Evolutionary conservation across 2,329 filamentous ascomycete genomes (phyloP).

Genomic region (Beauveria australis): DNA sequence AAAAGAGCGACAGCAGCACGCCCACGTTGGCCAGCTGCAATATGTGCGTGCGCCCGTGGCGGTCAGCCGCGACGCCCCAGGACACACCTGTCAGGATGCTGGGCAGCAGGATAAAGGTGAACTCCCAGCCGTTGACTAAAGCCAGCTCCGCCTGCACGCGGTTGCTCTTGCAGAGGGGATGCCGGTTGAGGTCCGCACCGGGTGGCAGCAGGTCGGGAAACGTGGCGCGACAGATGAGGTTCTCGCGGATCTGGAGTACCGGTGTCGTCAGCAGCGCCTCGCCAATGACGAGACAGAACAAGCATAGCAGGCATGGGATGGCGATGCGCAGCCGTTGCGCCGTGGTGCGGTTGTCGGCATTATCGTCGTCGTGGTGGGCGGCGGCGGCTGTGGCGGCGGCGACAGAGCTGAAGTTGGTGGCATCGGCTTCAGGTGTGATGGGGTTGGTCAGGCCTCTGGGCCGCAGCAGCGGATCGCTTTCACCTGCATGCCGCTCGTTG

Average conservation of each 20-base stretch:
- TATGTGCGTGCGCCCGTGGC: conserved; percentile 13
- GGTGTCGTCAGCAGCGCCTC: neutral
- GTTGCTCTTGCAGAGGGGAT: conserved; percentile 15
- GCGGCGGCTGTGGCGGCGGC: neutral
- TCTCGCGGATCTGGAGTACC: conserved; percentile 2
- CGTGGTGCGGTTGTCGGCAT: neutral
- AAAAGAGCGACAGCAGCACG: conserved; percentile 3
- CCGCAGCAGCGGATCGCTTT: conserved; percentile 2
- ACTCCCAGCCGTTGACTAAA: conserved; percentile 15
- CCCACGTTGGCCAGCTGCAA: conserved; percentile 15
- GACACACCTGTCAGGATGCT: conserved; percentile 15
- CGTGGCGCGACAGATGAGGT: conserved; percentile 11
- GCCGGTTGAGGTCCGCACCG: neutral
- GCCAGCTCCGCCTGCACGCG: conserved; percentile 17
- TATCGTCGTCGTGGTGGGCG: neutral
- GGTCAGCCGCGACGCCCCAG: conserved; percentile 17
- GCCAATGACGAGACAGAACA: neutral
- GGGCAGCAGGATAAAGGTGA: conserved; percentile 15
- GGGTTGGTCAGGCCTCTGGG: neutral
- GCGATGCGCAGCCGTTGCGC: neutral
- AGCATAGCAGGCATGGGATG: neutral
- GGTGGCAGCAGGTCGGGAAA: neutral
- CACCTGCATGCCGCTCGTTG: neutral
- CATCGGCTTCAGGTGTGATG: no score
- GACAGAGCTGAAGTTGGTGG: no score